Evolutionary conservation across 2,329 filamentous ascomycete genomes (phyloP), one percentile per base, ranked within the genome.

Genomic region (Chrysoporthe deuterocubensis): DNA sequence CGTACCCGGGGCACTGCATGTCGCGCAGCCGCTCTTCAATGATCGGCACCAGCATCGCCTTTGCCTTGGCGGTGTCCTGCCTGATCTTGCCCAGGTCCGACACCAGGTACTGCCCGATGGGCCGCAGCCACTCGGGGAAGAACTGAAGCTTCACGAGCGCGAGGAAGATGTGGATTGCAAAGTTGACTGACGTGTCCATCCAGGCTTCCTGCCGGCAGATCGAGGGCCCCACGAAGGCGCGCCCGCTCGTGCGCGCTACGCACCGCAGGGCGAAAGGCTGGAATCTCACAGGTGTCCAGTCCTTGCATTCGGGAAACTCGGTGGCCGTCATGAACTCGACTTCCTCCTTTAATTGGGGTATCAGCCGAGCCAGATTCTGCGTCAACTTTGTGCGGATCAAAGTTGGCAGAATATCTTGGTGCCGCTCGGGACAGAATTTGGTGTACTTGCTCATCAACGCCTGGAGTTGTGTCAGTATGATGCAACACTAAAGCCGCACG

Each of bases 271-370:
- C 77, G 67, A 87, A 83, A 0, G 82, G 81, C 48, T 86, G 84
- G 71, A 87, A 81, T 71, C 81, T 82, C 62, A 87, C 81, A 0
- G 84, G 74, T 1, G 82, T 86, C 86, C 86, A 88, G 69, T 87
- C 85, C 65, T 82, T 76, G 70, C 83, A 85, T 18, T 78, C 74
- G 5, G 83, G 82, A 52, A 86, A 84, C 72, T 85, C 83, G 1
- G 80, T 79, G 13, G 77, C 78, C 6, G 83, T 69, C 37, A 84
- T 79, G 68, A 79, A 76, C 68, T 85, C 81, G 26, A 85, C 75
- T 72, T 85, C 84, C 34, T 78, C 75, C 66, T 81, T 83, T 32
- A 85, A 77, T 65, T 78, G 78, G 5, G 83, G 82, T 1, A 81
- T 75, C 61, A 85, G 78, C 26, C 80, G 78, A 1, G 79, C 79